Conservation (phyloP, 2,329 filamentous ascomycete species). For the Lasiodiplodia hormozganensis region DNA sequence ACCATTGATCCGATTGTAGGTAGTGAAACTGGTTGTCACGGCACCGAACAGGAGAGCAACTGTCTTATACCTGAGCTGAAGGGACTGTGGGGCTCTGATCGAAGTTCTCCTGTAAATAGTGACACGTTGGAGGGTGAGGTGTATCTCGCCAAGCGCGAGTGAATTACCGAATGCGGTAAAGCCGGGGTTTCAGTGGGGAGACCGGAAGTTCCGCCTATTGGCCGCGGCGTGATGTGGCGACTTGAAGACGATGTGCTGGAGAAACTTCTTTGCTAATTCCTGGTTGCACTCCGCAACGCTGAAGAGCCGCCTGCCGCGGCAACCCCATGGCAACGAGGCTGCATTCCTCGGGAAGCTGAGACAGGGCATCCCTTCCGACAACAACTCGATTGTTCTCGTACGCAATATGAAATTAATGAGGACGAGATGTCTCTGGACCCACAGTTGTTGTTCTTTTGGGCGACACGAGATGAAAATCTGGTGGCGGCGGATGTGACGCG, state of each 20-base stretch:
- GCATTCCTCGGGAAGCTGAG: not conserved
- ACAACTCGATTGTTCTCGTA: not conserved
- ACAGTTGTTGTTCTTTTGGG: not conserved
- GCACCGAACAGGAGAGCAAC: not conserved
- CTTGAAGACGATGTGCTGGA: not conserved
- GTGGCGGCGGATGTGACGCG: slow-evolving; percentile 24
- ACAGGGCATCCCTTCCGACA: not conserved
- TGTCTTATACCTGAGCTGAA: not conserved
- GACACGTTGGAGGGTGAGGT: not conserved
- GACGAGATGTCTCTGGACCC: not conserved
- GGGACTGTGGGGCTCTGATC: not conserved
- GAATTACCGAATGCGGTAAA: slow-evolving; percentile 17
- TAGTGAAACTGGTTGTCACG: not conserved
- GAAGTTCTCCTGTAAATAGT: not conserved
- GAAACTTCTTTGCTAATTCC: not conserved
- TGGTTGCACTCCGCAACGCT: not conserved
- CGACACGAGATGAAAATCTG: slow-evolving; percentile 11
- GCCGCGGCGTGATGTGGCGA: not conserved
- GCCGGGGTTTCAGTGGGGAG: slow-evolving; percentile 7
- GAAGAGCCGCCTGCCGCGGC: not conserved
- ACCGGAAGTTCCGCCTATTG: not conserved
- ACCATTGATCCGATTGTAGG: not conserved
- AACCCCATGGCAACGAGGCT: slow-evolving; percentile 9
- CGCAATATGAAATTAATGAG: not conserved
- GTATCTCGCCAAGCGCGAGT: not conserved